These are phyloP conservation scores for Sinapis alba DNA, from an alignment of 441 rosid species.

Conservation along the genomic window DNA sequence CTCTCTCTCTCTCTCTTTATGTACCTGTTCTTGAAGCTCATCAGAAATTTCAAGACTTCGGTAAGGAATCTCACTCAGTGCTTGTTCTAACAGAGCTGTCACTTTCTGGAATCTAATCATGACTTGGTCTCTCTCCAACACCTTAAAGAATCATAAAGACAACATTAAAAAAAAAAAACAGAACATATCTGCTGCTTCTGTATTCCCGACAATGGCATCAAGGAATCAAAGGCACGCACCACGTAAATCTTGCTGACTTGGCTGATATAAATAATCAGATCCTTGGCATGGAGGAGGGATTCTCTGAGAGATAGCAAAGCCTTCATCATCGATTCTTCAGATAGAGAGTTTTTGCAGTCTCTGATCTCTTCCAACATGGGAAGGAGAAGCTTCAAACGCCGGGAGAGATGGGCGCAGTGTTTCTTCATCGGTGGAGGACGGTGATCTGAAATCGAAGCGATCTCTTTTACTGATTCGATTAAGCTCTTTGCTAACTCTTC, in stretches of 20 bases:
- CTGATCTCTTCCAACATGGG: conserved; percentile 91
- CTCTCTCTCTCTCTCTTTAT: neutral
- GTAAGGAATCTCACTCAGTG: conserved; percentile 63
- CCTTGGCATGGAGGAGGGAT: conserved; percentile 61
- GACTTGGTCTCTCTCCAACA: conserved; percentile 74
- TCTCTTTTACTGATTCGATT: conserved; percentile 65
- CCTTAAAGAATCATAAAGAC: conserved; percentile 44
- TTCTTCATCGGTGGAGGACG: conserved; percentile 62
- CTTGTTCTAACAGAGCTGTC: conserved; percentile 71
- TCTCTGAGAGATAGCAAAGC: conserved; percentile 59
- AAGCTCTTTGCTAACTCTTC: conserved; percentile 52
- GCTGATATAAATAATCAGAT: conserved; percentile 65
- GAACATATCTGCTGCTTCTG: neutral
- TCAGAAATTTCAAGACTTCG: conserved; percentile 79
- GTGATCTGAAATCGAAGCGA: conserved; percentile 60
- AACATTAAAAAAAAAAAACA: neutral
- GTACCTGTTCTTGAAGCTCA: conserved; percentile 93
- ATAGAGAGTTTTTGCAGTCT: conserved; percentile 56
- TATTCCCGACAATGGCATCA: conserved; percentile 7
- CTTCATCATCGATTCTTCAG: conserved; percentile 43
- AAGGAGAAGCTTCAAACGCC: conserved; percentile 74
- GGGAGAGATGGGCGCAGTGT: conserved; percentile 65
- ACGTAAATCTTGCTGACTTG: conserved; percentile 83
- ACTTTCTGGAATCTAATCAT: conserved; percentile 69
- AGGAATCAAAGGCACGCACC: conserved; percentile 51